phyloP scores from a whole-genome alignment of 768 basidiomycete genomes.

The Xanthoconium purpureum region DNA sequence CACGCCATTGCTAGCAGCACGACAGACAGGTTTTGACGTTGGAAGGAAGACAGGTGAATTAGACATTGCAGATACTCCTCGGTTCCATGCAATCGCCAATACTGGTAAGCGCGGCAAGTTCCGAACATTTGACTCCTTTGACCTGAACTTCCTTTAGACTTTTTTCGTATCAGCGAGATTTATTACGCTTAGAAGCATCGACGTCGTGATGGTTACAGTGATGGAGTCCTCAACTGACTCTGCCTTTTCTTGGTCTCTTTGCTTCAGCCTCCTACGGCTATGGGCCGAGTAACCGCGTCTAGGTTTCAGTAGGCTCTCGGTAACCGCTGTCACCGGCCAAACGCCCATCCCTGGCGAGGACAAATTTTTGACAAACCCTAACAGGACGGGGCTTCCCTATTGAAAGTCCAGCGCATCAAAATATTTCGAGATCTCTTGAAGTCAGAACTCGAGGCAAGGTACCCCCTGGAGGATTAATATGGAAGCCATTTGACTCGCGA shows the following conservation, averaged over 20 bases:
- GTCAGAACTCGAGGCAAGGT: slow-evolving; percentile 17
- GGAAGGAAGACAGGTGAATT: slow-evolving; percentile 21
- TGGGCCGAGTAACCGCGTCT: neutral
- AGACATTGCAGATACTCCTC: slow-evolving; percentile 16
- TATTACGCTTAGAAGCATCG: slow-evolving; percentile 24
- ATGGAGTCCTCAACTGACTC: slow-evolving; percentile 5
- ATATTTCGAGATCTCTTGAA: slow-evolving; percentile 11
- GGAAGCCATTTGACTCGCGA: slow-evolving; percentile 18
- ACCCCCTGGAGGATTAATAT: slow-evolving; percentile 22
- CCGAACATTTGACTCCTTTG: slow-evolving; percentile 17
- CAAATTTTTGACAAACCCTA: neutral
- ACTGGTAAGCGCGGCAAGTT: slow-evolving; percentile 18
- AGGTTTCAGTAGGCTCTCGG: neutral
- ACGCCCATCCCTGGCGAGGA: neutral
- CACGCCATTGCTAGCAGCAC: slow-evolving; percentile 1
- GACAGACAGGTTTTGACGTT: slow-evolving; percentile 20
- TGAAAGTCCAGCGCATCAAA: slow-evolving; percentile 1
- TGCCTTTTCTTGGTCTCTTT: slow-evolving; percentile 3
- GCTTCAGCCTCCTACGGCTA: neutral
- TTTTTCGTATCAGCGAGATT: slow-evolving; percentile 27
- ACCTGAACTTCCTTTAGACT: slow-evolving; percentile 22
- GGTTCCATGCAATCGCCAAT: slow-evolving; percentile 14
- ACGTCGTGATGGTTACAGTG: slow-evolving; percentile 30
- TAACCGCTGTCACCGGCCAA: neutral
- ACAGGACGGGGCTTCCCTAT: neutral